phyloP scores from a whole-genome alignment of 495 filamentous ascomycete species.

The Talaromyces thailandensis region DNA sequence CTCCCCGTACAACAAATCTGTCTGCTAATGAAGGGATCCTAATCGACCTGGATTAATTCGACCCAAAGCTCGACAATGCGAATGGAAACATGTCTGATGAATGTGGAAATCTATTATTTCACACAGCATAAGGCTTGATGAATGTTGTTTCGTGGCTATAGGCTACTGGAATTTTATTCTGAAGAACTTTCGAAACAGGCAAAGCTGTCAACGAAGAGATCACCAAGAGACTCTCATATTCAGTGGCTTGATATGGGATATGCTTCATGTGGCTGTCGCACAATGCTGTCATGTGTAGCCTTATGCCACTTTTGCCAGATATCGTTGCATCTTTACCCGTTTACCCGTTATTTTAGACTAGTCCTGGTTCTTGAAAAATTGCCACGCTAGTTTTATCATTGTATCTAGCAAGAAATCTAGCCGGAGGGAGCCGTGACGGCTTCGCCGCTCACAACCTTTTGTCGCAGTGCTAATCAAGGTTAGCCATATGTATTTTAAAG shows the following conservation, averaged over 20 bases:
- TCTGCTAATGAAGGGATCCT: not conserved
- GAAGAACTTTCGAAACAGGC: not conserved
- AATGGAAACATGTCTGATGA: not conserved
- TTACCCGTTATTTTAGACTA: not conserved
- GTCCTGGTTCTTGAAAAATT: not conserved
- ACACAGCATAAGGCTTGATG: not conserved
- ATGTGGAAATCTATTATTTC: not conserved
- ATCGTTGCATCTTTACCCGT: not conserved
- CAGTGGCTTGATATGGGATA: not conserved
- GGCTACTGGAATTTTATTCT: not conserved
- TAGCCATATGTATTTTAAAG: conserved; percentile 8
- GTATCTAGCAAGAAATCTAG: not conserved
- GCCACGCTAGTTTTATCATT: not conserved
- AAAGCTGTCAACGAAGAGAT: not conserved
- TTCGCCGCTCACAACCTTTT: conserved; percentile 38
- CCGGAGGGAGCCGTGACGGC: conserved; percentile 9
- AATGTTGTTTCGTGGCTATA: not conserved
- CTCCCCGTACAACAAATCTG: not conserved
- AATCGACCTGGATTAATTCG: not conserved
- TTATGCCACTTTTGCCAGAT: not conserved
- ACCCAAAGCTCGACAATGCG: not conserved
- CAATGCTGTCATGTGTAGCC: not conserved
- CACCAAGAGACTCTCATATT: not conserved
- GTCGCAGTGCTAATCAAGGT: conserved; percentile 28
- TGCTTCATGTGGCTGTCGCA: not conserved